Conservation (phyloP, 179 eudicot genomes). For the Actinidia arguta region DNA sequence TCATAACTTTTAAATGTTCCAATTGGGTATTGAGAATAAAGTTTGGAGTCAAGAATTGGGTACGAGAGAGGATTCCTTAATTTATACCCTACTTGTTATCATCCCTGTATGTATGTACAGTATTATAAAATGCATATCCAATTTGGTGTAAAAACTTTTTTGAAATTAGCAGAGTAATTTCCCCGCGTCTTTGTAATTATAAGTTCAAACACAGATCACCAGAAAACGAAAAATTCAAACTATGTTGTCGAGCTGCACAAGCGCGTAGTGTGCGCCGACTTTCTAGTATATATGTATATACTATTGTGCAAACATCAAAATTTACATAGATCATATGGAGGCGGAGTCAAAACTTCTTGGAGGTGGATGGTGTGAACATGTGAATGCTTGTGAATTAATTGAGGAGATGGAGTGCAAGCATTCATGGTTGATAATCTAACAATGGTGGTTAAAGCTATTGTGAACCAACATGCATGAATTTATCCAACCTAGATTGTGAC, state of each 20-base stretch:
- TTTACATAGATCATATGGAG: not conserved
- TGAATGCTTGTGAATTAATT: constrained; percentile 19
- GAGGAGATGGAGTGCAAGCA: constrained; percentile 24
- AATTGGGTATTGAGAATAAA: too few species aligned
- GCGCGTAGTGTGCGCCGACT: too few species aligned
- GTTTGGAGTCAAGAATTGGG: too few species aligned
- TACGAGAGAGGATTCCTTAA: too few species aligned
- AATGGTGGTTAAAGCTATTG: constrained; percentile 5
- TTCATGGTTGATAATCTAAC: constrained; percentile 9
- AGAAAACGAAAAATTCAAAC: not conserved
- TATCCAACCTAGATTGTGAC: not conserved
- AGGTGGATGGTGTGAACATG: constrained; percentile 10
- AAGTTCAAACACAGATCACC: not conserved
- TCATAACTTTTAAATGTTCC: too few species aligned
- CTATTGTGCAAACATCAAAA: not conserved
- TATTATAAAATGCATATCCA: too few species aligned
- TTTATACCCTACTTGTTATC: too few species aligned
- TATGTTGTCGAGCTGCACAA: not conserved
- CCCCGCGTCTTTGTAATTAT: too few species aligned
- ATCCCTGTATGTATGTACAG: too few species aligned
- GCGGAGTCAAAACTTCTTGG: not conserved
- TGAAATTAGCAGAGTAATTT: too few species aligned
- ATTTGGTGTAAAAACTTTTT: too few species aligned
- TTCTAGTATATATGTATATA: not conserved
- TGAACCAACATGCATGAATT: not conserved